These are phyloP conservation scores for Calonectria hawksworthii DNA, from an alignment of 2,329 filamentous ascomycete species.

Conservation along the genomic window DNA sequence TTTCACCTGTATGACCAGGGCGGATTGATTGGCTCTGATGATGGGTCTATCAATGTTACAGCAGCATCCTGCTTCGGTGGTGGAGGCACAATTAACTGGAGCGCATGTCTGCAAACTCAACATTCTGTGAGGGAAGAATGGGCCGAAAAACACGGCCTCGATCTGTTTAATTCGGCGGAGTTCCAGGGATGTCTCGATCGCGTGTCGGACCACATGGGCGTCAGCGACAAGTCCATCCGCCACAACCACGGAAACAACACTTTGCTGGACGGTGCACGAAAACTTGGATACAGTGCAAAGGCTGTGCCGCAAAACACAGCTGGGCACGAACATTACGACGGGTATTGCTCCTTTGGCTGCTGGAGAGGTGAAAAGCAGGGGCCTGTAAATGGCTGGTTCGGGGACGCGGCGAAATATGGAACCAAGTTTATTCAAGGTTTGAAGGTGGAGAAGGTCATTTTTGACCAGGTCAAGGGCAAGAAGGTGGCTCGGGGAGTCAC, in stretches of 20 bases:
- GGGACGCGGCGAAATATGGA: constrained; percentile 78
- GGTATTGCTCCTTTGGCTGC: constrained; percentile 66
- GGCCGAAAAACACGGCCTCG: constrained; percentile 71
- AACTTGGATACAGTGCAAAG: constrained; percentile 76
- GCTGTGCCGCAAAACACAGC: constrained; percentile 82
- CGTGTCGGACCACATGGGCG: constrained; percentile 83
- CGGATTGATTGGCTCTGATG: constrained; percentile 37
- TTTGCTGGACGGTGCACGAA: constrained; percentile 78
- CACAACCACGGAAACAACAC: constrained; percentile 78
- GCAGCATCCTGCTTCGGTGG: constrained; percentile 82
- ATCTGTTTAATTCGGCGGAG: constrained; percentile 76
- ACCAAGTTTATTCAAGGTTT: constrained; percentile 84
- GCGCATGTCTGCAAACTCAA: constrained; percentile 70
- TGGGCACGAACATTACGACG: constrained; percentile 75
- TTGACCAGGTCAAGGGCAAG: constrained; percentile 63
- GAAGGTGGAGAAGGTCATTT: constrained; percentile 74
- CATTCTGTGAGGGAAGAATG: constrained; percentile 81
- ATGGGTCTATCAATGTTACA: constrained; percentile 69
- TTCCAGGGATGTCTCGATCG: constrained; percentile 81
- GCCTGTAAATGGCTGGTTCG: constrained; percentile 78
- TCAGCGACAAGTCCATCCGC: constrained; percentile 70
- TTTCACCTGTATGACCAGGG: constrained; percentile 19
- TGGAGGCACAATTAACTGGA: constrained; percentile 87
- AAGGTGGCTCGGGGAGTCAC: constrained; percentile 75
- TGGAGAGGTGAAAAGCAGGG: constrained; percentile 79